Conservation (phyloP, 2,329 filamentous ascomycete species). For the Hypocrella siamensis region DNA sequence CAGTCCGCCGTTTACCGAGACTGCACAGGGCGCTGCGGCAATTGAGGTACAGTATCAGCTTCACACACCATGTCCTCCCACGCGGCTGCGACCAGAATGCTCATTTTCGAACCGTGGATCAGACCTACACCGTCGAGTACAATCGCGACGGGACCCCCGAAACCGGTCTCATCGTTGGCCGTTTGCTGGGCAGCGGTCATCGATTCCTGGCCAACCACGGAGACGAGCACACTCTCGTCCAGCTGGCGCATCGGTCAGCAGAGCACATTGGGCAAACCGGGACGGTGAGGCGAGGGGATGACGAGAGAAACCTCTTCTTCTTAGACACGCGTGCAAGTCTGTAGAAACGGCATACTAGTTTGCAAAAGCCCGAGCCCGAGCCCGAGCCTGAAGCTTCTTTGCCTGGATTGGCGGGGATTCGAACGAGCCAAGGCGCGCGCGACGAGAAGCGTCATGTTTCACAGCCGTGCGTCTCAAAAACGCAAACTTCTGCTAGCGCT, state of each 20-base stretch:
- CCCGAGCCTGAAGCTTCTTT: too few relatives aligned
- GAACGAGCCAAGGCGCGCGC: too few relatives aligned
- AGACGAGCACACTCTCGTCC: conserved; percentile 6
- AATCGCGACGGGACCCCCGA: conserved; percentile 8
- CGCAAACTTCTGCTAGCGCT: too few relatives aligned
- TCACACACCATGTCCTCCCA: too few relatives aligned
- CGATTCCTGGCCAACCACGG: conserved; percentile 14
- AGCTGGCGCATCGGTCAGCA: conserved; percentile 3
- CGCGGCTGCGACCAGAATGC: too few relatives aligned
- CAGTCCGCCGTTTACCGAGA: conserved; percentile 6
- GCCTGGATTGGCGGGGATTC: too few relatives aligned
- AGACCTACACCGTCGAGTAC: conserved; percentile 18
- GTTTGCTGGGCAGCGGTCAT: conserved; percentile 6
- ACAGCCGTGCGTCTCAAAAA: too few relatives aligned
- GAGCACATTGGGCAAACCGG: conserved; percentile 10
- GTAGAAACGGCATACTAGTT: conserved; percentile 2
- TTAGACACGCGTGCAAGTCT: conserved; percentile 6
- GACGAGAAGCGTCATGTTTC: too few relatives aligned
- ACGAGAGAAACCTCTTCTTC: conserved; percentile 7
- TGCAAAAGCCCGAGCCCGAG: too few relatives aligned
- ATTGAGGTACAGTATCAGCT: conserved; percentile 9
- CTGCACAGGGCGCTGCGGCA: conserved; percentile 8
- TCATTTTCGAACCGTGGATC: not conserved
- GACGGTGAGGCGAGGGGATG: conserved; percentile 2
- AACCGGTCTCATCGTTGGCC: conserved; percentile 10